phyloP scores from a whole-genome alignment of 2,329 filamentous ascomycete genomes.

The Trichophyton equinum region DNA sequence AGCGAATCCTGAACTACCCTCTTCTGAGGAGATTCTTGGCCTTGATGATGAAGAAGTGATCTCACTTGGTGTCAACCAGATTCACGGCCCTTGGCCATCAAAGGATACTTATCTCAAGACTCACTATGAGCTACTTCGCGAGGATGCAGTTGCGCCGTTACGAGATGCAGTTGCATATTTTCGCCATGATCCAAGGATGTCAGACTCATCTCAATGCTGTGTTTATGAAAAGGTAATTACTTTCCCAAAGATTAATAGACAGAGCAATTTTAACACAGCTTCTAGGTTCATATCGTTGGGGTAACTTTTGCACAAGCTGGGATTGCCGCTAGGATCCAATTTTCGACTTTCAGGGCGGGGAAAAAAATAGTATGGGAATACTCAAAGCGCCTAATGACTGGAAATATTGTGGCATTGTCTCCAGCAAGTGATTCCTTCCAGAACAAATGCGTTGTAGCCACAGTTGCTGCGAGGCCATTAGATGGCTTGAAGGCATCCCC shows the following conservation, averaged over 20 bases:
- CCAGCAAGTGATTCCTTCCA: conserved; percentile 48
- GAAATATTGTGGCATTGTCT: conserved; percentile 44
- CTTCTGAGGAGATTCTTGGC: conserved; percentile 28
- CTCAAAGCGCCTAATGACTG: conserved; percentile 44
- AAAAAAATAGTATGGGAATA: conserved; percentile 58
- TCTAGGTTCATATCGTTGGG: conserved; percentile 53
- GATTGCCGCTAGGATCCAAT: conserved; percentile 54
- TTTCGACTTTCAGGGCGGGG: conserved; percentile 53
- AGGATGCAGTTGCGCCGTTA: conserved; percentile 59
- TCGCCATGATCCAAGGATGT: conserved; percentile 39
- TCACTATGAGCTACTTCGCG: conserved; percentile 64
- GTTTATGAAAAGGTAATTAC: conserved; percentile 55
- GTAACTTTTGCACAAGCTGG: conserved; percentile 52
- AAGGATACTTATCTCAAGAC: conserved; percentile 56
- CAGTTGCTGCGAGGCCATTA: conserved; percentile 58
- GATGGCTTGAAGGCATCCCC: conserved; percentile 51
- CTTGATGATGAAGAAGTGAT: conserved; percentile 17
- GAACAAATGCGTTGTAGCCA: conserved; percentile 54
- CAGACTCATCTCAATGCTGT: conserved; percentile 46
- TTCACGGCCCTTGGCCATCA: conserved; percentile 45
- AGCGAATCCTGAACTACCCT: conserved; percentile 29
- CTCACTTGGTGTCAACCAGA: conserved; percentile 40
- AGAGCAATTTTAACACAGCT: neutral
- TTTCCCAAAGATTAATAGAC: too few relatives aligned
- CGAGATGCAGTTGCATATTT: conserved; percentile 52